Evolutionary conservation across 2,329 filamentous ascomycete species (phyloP).

Genomic region (Hymenoscyphus scutula): DNA sequence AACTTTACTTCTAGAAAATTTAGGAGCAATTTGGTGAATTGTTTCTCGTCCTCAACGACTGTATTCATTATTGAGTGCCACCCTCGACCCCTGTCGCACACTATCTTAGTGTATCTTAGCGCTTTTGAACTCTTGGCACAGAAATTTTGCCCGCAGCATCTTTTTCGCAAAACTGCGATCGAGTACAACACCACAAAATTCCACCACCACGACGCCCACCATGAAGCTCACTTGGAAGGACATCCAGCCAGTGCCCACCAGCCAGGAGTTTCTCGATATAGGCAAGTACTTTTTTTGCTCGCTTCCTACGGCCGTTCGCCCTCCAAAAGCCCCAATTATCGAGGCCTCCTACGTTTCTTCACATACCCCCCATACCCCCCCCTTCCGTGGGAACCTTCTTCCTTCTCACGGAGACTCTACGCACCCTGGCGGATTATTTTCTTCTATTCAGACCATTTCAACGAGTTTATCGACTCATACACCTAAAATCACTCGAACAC

Average conservation of each 20-base stretch:
- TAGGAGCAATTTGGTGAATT: not conserved
- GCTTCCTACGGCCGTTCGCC: not conserved
- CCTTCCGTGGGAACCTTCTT: too few species aligned
- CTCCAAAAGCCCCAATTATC: not conserved
- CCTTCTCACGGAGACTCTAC: too few species aligned
- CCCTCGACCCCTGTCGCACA: not conserved
- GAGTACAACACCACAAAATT: not conserved
- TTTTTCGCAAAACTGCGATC: not conserved
- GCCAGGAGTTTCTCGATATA: slow-evolving; percentile 96
- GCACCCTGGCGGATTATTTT: too few species aligned
- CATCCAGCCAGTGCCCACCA: slow-evolving; percentile 84
- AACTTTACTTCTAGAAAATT: not conserved
- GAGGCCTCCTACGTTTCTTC: too few species aligned
- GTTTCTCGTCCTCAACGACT: too few species aligned
- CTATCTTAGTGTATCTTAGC: not conserved
- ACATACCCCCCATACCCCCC: too few species aligned
- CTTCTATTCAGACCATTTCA: too few species aligned
- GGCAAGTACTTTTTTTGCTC: not conserved
- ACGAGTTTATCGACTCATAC: not conserved
- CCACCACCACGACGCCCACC: slow-evolving; percentile 33
- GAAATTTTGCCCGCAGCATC: slow-evolving; percentile 3
- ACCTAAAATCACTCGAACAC: not conserved
- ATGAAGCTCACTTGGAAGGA: slow-evolving; percentile 69
- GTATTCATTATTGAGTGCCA: not conserved
- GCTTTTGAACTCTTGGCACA: not conserved